Evolutionary conservation across 2,329 filamentous ascomycete genomes (phyloP).

Genomic region (Exophiala phaeomuriformis): DNA sequence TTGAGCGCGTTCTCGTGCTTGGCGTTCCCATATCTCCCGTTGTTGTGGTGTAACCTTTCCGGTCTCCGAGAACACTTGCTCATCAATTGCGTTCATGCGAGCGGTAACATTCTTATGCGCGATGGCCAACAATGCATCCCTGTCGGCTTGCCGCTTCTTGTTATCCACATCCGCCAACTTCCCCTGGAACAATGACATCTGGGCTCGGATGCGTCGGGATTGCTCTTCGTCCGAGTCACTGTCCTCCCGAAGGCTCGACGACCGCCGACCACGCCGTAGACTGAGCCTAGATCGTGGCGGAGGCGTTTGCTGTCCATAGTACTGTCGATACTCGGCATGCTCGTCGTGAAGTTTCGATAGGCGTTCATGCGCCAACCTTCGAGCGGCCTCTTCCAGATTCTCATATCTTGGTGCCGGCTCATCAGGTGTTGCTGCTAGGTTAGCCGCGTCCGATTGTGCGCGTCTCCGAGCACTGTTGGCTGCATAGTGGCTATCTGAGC

Average conservation of each 20-base stretch:
- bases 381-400: conserved; percentile 76
- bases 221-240: conserved; percentile 58
- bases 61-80: conserved; percentile 68
- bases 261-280: conserved; percentile 51
- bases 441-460: conserved; percentile 25
- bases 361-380: conserved; percentile 75
- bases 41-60: conserved; percentile 62
- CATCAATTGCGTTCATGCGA: conserved; percentile 71
- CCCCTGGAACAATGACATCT: conserved; percentile 71
- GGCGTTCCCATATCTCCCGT: conserved; percentile 69
- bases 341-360: conserved; percentile 73
- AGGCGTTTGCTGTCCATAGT: conserved; percentile 60
- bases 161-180: conserved; percentile 62
- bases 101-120: conserved; percentile 82
- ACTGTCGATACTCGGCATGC: conserved; percentile 61
- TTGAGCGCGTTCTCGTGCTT: conserved; percentile 63
- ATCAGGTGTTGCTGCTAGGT: conserved; percentile 3
- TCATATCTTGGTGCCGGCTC: conserved; percentile 23
- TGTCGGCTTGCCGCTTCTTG: conserved; percentile 67
- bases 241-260: conserved; percentile 52
- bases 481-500: conserved; percentile 33
- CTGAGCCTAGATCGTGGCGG: conserved; percentile 46
- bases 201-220: conserved; percentile 64
- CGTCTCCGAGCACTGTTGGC: conserved; percentile 33
- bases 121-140: conserved; percentile 64